phyloP scores from a whole-genome alignment of 2,329 filamentous ascomycete genomes.

The Aurifilum marmelostoma region DNA sequence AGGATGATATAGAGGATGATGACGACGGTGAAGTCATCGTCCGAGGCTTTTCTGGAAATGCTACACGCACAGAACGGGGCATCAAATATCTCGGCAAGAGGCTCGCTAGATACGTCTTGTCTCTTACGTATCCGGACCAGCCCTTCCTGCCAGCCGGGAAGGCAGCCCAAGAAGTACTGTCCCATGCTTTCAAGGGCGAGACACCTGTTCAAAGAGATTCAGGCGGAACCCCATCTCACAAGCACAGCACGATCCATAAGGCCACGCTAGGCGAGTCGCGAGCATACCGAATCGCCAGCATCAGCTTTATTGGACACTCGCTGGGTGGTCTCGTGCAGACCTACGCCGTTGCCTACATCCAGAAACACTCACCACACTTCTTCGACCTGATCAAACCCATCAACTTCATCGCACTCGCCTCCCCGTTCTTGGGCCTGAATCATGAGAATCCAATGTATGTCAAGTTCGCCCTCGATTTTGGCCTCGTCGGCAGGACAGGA shows the following conservation, averaged over 20 bases:
- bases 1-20: slow-evolving; percentile 36
- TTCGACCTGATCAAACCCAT: slow-evolving; percentile 84
- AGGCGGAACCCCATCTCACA: slow-evolving; percentile 43
- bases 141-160: slow-evolving; percentile 74
- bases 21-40: slow-evolving; percentile 85
- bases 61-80: slow-evolving; percentile 86
- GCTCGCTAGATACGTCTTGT: slow-evolving; percentile 85
- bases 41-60: slow-evolving; percentile 86
- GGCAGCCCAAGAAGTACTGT: slow-evolving; percentile 48
- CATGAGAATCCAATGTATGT: slow-evolving; percentile 98
- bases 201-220: slow-evolving; percentile 44
- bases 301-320: slow-evolving; percentile 93
- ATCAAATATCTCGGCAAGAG: slow-evolving; percentile 97
- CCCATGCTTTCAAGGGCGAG: slow-evolving; percentile 44
- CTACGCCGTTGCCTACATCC: slow-evolving; percentile 94
- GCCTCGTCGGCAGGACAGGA: slow-evolving; percentile 91
- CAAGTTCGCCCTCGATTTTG: slow-evolving; percentile 95
- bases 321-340: slow-evolving; percentile 89
- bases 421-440: slow-evolving; percentile 87
- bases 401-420: slow-evolving; percentile 87
- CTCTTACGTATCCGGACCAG: slow-evolving; percentile 92
- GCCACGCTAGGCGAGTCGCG: slow-evolving; percentile 40
- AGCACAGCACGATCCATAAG: slow-evolving; percentile 56
- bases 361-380: slow-evolving; percentile 91
- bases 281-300: slow-evolving; percentile 85